These are phyloP conservation scores for Amanita rubescens DNA, from an alignment of 768 basidiomycete species.

Conservation along the genomic window DNA sequence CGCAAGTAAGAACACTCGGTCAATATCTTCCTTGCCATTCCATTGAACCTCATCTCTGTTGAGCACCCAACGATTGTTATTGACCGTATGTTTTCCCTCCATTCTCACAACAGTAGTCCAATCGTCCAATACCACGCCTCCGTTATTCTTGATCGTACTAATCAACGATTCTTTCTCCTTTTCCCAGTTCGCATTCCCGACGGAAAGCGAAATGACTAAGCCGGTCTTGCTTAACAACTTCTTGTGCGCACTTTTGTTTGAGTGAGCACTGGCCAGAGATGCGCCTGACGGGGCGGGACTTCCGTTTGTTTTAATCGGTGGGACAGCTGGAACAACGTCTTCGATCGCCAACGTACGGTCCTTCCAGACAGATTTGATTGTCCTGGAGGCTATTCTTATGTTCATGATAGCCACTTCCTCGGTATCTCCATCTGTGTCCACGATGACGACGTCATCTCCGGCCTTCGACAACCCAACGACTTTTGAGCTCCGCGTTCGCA, in stretches of 20 bases:
- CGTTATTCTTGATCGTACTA: conserved; percentile 37
- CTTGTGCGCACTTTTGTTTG: conserved; percentile 24
- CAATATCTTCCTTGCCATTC: conserved; percentile 32
- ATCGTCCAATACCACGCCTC: conserved; percentile 57
- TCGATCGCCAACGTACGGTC: conserved; percentile 40
- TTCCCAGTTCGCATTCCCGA: conserved; percentile 26
- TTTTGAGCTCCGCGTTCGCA: conserved; percentile 23
- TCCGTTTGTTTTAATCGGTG: conserved; percentile 25
- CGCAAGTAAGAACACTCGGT: conserved; percentile 59
- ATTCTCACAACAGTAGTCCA: conserved; percentile 49
- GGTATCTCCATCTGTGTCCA: conserved; percentile 33
- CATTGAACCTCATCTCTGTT: conserved; percentile 40
- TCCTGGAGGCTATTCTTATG: conserved; percentile 44
- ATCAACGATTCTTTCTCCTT: conserved; percentile 37
- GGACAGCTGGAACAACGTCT: conserved; percentile 34
- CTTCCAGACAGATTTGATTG: conserved; percentile 44
- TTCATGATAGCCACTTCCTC: conserved; percentile 27
- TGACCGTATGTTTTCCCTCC: conserved; percentile 39
- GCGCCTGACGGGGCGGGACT: conserved; percentile 43
- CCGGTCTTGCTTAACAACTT: conserved; percentile 42
- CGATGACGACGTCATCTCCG: conserved; percentile 24
- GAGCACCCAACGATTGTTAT: conserved; percentile 47
- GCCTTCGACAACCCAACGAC: conserved; percentile 25
- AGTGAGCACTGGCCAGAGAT: conserved; percentile 31
- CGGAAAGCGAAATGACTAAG: conserved; percentile 49